Evolutionary conservation across 495 filamentous ascomycete species (phyloP), one percentile per base, ranked within the genome.

Genomic region (Tetracladium setigerum): DNA sequence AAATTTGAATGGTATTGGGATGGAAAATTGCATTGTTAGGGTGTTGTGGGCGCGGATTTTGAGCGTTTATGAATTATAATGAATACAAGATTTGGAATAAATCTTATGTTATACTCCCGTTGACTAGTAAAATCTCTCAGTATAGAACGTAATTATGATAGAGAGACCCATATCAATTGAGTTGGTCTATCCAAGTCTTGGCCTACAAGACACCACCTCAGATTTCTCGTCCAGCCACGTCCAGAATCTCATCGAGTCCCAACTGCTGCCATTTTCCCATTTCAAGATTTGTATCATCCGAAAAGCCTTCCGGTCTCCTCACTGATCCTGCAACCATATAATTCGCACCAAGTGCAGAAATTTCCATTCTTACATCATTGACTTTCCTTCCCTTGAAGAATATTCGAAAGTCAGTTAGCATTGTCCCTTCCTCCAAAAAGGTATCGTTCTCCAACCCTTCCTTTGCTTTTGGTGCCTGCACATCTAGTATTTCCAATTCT

Each of bases 401-500:
- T 2, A 79, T 71, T 41, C 72, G 65, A 1, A 79, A 69, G 38
- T 74, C 71, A 4, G 47, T 65, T 41, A 79, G 70, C 13, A 68
- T 62, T 27, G 71, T 67, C 12, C 79, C 77, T 71, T 74, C 80
- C 13, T 49, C 62, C 8, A 82, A 77, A 1, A 74, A 71, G 16
- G 72, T 60, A 5, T 82, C 77, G 42, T 82, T 72, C 31, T 67
- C 62, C 47, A 89, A 83, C 47, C 81, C 75, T 33, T 85, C 56
- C 18, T 79, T 68, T 37, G 40, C 47, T 12, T 14, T 60, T 7
- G 83, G 82, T 2, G 76, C 73, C 30, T 75, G 60, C 6, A 86
- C 81, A 46, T 84, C 74, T 38, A 67, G 62, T 46, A 91, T 87
- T 50, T 86, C 79, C 33, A 88, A 57, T 15, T 83, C 70, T 44